phyloP scores from a whole-genome alignment of 2,329 filamentous ascomycete genomes.

The Claviceps citrina region DNA sequence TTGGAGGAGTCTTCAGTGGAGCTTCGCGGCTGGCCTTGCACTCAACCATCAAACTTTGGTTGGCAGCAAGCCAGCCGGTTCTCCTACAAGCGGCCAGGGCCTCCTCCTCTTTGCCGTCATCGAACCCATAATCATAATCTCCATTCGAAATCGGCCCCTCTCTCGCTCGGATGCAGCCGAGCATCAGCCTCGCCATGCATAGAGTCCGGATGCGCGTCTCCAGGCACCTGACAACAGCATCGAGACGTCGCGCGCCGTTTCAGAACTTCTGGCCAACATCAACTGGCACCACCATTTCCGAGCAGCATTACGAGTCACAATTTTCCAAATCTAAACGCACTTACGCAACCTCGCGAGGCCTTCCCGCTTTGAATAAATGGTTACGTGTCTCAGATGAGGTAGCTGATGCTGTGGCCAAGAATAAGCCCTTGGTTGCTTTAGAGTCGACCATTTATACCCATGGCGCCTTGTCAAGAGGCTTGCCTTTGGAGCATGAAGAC shows the following conservation, averaged over 20 bases:
- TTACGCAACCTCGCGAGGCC: slow-evolving; percentile 14
- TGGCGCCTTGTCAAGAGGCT: slow-evolving; percentile 59
- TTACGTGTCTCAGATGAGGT: slow-evolving; percentile 73
- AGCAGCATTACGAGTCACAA: neutral
- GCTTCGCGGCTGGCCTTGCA: too few relatives aligned
- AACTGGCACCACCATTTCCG: neutral
- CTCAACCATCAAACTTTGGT: too few relatives aligned
- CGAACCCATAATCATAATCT: too few relatives aligned
- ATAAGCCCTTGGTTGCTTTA: slow-evolving; percentile 75
- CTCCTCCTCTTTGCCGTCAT: too few relatives aligned
- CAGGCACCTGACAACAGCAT: neutral
- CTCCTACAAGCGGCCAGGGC: too few relatives aligned
- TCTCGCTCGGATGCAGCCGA: neutral
- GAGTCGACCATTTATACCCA: slow-evolving; percentile 98
- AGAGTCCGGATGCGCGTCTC: slow-evolving; percentile 1
- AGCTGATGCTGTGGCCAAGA: slow-evolving; percentile 53
- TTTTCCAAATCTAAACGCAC: neutral
- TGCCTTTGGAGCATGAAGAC: slow-evolving; percentile 66
- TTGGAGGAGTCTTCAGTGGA: too few relatives aligned
- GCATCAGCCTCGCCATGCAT: neutral
- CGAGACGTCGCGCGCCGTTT: neutral
- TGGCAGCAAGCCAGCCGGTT: too few relatives aligned
- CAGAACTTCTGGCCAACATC: neutral
- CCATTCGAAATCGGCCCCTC: neutral
- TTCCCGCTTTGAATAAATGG: slow-evolving; percentile 19